A percentile compares a stretch with the other conserved stretches of the same genome.
Conservation (phyloP, 441 rosid genomes). For the Codiaeum variegatum region DNA sequence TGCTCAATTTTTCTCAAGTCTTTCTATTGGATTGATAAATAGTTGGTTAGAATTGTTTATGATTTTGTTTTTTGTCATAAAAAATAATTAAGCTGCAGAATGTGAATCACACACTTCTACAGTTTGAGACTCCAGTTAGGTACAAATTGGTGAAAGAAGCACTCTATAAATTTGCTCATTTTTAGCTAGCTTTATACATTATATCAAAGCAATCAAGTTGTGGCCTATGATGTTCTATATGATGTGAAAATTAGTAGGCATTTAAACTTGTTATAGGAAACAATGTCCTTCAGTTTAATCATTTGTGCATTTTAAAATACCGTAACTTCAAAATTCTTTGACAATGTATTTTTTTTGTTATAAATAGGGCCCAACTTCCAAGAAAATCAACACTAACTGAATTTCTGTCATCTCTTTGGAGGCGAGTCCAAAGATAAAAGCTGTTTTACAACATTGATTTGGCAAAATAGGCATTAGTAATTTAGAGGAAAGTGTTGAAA, state of each 20-base stretch:
- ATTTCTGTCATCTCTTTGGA: neutral
- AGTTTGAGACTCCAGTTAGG: neutral
- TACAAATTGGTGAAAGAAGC: too few relatives aligned
- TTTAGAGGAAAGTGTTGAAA: neutral
- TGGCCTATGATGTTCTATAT: neutral
- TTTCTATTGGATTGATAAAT: neutral
- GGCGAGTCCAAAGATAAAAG: neutral
- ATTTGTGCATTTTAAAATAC: neutral
- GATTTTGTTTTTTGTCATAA: neutral
- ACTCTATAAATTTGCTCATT: neutral
- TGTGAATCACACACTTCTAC: neutral
- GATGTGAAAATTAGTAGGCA: neutral
- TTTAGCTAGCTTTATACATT: neutral
- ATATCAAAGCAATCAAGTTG: neutral
- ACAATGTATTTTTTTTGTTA: neutral
- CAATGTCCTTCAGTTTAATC: neutral
- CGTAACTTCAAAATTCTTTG: neutral
- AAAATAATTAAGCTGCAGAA: neutral
- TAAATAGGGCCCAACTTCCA: neutral
- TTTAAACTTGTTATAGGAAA: neutral
- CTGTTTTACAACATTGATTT: neutral
- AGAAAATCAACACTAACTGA: neutral
- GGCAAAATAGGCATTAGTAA: neutral
- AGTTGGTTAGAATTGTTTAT: neutral
- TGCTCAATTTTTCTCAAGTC: neutral